Base-by-base conservation (phyloP, 805 yeast species). In the Ogataea naganishii region DNA sequence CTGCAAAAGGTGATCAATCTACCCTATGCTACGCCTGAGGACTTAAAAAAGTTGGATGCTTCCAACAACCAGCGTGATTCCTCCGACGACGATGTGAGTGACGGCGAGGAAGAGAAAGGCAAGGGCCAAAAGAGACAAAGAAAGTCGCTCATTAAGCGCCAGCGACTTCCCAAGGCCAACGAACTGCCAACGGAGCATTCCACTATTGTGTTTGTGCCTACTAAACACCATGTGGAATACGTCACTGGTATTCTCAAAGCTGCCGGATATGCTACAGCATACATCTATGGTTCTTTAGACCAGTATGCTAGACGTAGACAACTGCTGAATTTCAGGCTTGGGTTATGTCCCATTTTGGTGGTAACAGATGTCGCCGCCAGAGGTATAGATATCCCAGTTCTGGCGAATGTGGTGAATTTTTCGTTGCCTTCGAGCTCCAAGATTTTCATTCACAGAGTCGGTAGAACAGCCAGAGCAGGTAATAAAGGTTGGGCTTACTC, bases 381-480 rank as follows among this genome's bases (percentile, higher is more conserved):
- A 65, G 98, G 98, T 76, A 86, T 92, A 38, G 99, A 94, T 73
- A 84, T 92, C 41, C 98, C 98, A 0, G 77, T 92, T 33, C 69
- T 92, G 49, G 95, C 97, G 6, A 88, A 94, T 49, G 99, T 92
- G 31, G 70, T 92, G 43, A 92, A 92, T 54, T 92, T 72, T 56
- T 75, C 95, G 1, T 65, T 92, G 36, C 97, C 97, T 8, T 80
- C 85, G 1, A 79, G 94, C 2, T 85, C 96, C 4, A 92, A 94
- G 56, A 81, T 89, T 35, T 92, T 92, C 56, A 72, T 92, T 33
- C 99, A 92, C 59, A 76, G 99, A 60, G 97, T 92, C 27, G 99
- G 99, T 56, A 79, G 99, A 69, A 92, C 99, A 26, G 99, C 98
- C 8, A 81, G 99, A 69, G 98, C 98, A 7, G 99, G 99, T 52